Evolutionary conservation across 2,329 filamentous ascomycete genomes (phyloP), one percentile per base, ranked within the genome.

Genomic region (Xylaria sp.): DNA sequence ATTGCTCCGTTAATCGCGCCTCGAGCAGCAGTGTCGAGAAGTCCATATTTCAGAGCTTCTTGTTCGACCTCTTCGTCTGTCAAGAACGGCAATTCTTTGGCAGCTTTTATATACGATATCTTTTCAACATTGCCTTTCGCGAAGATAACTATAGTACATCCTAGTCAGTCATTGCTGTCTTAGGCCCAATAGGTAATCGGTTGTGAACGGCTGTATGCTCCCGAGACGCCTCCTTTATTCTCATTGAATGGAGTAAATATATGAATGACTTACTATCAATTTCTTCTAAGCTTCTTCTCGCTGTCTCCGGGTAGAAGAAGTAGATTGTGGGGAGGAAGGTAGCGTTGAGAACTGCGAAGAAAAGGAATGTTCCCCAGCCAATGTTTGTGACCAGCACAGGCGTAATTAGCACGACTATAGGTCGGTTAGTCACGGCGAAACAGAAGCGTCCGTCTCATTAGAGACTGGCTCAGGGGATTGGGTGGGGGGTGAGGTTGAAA

Each of bases 381-480:
- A 86, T 90, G 63, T 87, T 86, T 68, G 87, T 80, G 25, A 92
- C 86, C 44, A 92, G 84, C 1, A 89, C 85, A 0, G 90, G 90
- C 0, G 89, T 91, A 34, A 91, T 86, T 74, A 92, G 85, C 44
- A 91, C 89, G 62, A 83, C 72, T 73, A 48, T 39, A 46, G 25
- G 18, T 12, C 12, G 13, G 63, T 73, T 52, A 73, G 68, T 44
- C 46, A 50, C 20, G 13, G n/a, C 18, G 13, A 52, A 10, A 23
- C 1, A 8, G 7, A 46, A 61, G 18, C 12, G 20, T 41, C 23
- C 10, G 3, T 51, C 20, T 57, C 9, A 7, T n/a, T 3, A 9
- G 12, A 18, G 9, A 28, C 20, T 52, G 15, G n/a, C 41, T 6
- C 1, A 50, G 54, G 41, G 28, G 15, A 31, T n/a, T n/a, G n/a